These are phyloP conservation scores for Coemansia asiatica DNA, from an alignment of 192 early-diverging fungal species.

Conservation along the genomic window DNA sequence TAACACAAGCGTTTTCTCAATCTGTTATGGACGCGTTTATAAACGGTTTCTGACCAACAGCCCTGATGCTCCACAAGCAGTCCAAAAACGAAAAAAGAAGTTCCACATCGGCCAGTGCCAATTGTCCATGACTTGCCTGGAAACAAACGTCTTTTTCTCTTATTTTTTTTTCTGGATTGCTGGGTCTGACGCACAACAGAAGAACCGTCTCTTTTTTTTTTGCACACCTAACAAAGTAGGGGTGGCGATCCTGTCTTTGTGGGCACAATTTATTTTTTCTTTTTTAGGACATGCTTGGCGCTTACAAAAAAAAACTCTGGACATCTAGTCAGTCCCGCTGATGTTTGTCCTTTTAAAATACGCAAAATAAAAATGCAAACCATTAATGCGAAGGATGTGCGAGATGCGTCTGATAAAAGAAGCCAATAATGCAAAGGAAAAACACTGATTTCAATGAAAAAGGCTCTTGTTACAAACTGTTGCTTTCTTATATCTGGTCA, in stretches of 20 bases:
- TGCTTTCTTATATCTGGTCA: background rate
- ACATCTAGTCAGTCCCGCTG: background rate
- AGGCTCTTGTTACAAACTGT: too few species aligned
- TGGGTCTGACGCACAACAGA: too few species aligned
- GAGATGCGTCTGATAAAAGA: background rate
- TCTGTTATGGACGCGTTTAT: too few species aligned
- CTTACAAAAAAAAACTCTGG: background rate
- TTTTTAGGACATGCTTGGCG: background rate
- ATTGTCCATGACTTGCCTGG: too few species aligned
- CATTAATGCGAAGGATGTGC: background rate
- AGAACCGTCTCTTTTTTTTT: background rate
- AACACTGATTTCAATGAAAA: background rate
- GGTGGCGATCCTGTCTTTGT: background rate
- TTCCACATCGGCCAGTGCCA: too few species aligned
- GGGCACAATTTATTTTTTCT: background rate
- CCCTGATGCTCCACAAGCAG: too few species aligned
- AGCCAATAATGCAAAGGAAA: background rate
- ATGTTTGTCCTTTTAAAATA: background rate
- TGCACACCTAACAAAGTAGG: background rate
- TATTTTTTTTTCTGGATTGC: too few species aligned
- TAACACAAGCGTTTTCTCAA: too few species aligned
- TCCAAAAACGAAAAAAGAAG: too few species aligned
- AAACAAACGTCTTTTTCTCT: too few species aligned
- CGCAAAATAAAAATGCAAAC: background rate
- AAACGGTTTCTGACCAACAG: too few species aligned